phyloP scores from a whole-genome alignment of 768 basidiomycete genomes.

The Albatrellus ellisii region DNA sequence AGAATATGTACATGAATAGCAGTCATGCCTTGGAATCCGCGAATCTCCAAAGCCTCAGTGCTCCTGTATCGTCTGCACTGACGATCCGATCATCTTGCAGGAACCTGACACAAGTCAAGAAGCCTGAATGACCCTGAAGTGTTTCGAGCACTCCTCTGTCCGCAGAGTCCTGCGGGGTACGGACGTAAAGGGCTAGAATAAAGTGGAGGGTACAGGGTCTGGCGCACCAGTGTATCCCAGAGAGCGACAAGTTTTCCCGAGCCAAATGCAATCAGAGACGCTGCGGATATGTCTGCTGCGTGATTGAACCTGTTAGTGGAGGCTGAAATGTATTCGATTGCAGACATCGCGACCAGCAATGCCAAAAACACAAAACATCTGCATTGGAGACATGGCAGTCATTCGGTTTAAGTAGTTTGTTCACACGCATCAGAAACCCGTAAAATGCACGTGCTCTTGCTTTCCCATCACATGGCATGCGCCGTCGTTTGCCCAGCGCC shows the following conservation, averaged over 20 bases:
- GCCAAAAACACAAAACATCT: no score
- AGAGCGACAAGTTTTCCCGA: constrained; percentile 41
- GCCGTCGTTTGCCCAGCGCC: not conserved
- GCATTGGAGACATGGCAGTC: no score
- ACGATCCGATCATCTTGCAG: constrained; percentile 36
- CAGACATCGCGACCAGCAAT: constrained; percentile 4
- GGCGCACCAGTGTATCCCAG: constrained; percentile 41
- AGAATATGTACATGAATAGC: constrained; percentile 21
- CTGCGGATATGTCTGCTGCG: constrained; percentile 23
- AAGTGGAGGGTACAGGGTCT: not conserved
- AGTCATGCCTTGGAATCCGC: constrained; percentile 21
- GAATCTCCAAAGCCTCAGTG: constrained; percentile 45
- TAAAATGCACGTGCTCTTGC: not conserved
- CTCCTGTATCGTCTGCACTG: constrained; percentile 69
- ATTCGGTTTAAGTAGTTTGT: no score
- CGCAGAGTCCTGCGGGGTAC: constrained; percentile 25
- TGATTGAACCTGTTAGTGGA: constrained; percentile 33
- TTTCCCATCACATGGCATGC: not conserved
- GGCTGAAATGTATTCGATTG: constrained; percentile 30
- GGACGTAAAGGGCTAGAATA: not conserved
- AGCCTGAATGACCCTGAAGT: constrained; percentile 59
- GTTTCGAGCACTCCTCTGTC: constrained; percentile 53
- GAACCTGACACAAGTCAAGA: constrained; percentile 72
- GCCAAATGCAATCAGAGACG: constrained; percentile 40
- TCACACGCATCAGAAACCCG: no score